Evolutionary conservation across 495 filamentous ascomycete genomes (phyloP), one percentile per base, ranked within the genome.

Genomic region (Sporormia fimetaria): DNA sequence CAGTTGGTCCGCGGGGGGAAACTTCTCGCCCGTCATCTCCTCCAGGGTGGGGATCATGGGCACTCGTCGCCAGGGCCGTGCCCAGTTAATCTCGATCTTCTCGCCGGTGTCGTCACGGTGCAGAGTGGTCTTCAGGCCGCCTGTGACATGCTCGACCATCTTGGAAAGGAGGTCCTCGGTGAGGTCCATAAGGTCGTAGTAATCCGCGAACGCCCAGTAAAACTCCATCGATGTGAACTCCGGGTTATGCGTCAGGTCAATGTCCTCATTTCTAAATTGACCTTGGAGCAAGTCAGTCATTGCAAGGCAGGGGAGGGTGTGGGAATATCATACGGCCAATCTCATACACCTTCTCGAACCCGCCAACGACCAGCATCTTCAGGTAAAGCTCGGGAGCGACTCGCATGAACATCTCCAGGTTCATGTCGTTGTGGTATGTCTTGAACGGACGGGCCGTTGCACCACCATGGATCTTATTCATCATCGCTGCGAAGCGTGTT

Each of bases 171-270:
- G 76, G 42, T 96, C 88, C 60, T 99, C 92, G 1, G 92, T 96
- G 53, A 87, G 66, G 36, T 83, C 67, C 84, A 96, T 93, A 30
- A 95, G 59, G 59, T 99, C 90, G 62, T 85, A 82, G 33, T 88
- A 71, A 63, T 96, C 92, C 25, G 86, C 84, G 49, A 87, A 95
- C 10, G 90, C 90, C 76, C 76, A 77, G 63, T 99, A 99, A 68
- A 95, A 95, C 62, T 99, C 92, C 56, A 81, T 87, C 9, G 87
- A 87, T 8, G 92, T 96, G 69, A 96, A 99, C 56, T 99, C 90
- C 2, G 90, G 90, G 66, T 99, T 99, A 69, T 99, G 92, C 10
- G 90, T 95, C 37, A 92, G 68, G 64, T 99, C 90, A 54, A 92
- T 83, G 38, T 84, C 87, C 61, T 99, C 90, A 52, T 96, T 99